Base-by-base conservation (phyloP, 371 early-diverging fungal genomes). In the Capniomyces stellatus region DNA sequence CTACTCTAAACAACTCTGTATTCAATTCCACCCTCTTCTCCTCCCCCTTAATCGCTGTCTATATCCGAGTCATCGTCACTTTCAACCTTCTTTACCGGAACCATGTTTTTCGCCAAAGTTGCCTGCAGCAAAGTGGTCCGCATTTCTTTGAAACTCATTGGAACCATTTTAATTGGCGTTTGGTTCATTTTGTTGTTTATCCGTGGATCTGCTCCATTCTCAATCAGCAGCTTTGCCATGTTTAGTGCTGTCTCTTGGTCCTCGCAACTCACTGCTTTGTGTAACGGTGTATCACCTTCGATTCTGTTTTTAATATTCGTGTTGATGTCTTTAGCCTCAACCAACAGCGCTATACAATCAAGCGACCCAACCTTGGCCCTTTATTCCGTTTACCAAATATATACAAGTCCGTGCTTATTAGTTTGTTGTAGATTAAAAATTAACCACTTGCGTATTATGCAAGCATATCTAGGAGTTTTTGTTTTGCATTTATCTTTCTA, bases 241-340 rank as follows among this genome's bases (percentile, higher is more conserved):
- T 51, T n/a, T n/a, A 51, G 19, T 19, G 27, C 29, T n/a, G 28
- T 12, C 41, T 40, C 41, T 40, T 30, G 8, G 23, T 51, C 51
- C 28, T 30, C 39, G 31, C 28, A 30, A 10, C 10, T 25, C 12
- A 51, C 51, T 21, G 51, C 51, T 19, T 29, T 29, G 19, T 25
- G 29, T 23, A 51, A n/a, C 19, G 51, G 51, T 29, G 51, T 25
- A 13, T 51, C 23, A 10, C 29, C 27, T n/a, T 51, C 51, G 6
- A 51, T 51, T 29, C 46, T 51, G 51, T 51, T 40, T 51, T 51
- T 19, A n/a, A 51, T 29, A 29, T 51, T 40, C 19, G 27, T 6
- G 19, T 51, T n/a, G 8, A 51, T 4, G 12, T 27, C 46, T 27
- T 46, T 19, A 23, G 8, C 10, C 27, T 21, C 10, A 6, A 19